Base-by-base conservation (phyloP, 371 early-diverging fungal genomes). In the Mortierella sp. region DNA sequence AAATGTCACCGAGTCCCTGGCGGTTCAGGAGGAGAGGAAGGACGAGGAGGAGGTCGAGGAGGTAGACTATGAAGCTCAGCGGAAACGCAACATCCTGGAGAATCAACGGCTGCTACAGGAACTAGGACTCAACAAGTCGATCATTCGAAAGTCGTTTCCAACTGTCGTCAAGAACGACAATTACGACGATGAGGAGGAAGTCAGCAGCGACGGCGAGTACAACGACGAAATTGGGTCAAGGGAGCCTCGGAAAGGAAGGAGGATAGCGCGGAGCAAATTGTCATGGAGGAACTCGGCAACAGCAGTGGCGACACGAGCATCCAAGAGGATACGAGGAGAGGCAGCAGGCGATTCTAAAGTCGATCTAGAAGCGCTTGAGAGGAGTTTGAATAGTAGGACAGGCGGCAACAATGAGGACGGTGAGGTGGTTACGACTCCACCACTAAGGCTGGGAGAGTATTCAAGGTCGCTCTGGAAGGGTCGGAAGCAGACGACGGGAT, bases 301-400 rank as follows among this genome's bases (percentile, higher is more conserved):
- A 40, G 8, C 40, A 21, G 67, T 40, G 67, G 37, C 67, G 16
- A 84, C 85, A 1, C 77, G 85, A 2, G 51, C 74, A 5, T 84
- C 85, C n/a, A 84, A 84, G 53, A 54, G 85, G 85, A 81, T 81
- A 84, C 81, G 81, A 44, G 85, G 85, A 24, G 75, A 78, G 44
- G 43, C 73, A 9, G 85, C 85, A n/a, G 40, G 28, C 16, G 69
- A 75, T 5, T 53, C 54, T 31, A 72, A 81, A 31, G 81, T 81
- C 2, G 81, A 84, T 28, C 21, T 80, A 0, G 85, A 80, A 11
- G 76, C 75, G 3, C 69, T 84, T 14, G 84, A 83, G 54, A 84
- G 77, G 6, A 77, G 77, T 21, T 19, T 72, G 53, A 48, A 77
- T 11, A 75, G 77, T 21, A 69, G 71, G 71, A 34, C 51, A n/a